Percentiles rank a stretch among this genome's conserved stretches.
Evolutionary conservation across 352 stramenopile genomes (phyloP).

Genomic region (Globisporangium cystogenes): DNA sequence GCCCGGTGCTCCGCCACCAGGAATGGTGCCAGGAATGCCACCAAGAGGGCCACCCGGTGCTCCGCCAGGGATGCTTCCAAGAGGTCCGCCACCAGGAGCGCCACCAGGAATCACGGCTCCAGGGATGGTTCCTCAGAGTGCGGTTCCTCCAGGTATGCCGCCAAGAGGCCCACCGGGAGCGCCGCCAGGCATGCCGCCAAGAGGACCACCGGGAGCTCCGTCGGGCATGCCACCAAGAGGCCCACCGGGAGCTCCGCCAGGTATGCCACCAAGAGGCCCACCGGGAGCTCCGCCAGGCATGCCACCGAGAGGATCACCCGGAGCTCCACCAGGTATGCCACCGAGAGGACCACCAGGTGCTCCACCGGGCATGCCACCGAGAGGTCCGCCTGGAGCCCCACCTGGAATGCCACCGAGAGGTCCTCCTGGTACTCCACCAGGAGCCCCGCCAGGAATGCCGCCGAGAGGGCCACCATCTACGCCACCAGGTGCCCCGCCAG

Average conservation of each 20-base stretch:
- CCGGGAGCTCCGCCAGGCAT: slow-evolving; percentile 13
- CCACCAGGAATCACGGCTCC: too few relatives aligned
- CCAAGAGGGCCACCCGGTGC: slow-evolving; percentile 3
- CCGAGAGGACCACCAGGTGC: slow-evolving; percentile 11
- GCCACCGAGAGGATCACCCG: slow-evolving; percentile 15
- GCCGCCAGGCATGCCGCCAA: slow-evolving; percentile 2
- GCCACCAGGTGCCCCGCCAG: slow-evolving; percentile 9
- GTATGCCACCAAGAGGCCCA: slow-evolving; percentile 8
- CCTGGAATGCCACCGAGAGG: not conserved
- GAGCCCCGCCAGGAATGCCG: too few relatives aligned
- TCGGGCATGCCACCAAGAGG: slow-evolving; percentile 16
- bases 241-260: slow-evolving; percentile 12
- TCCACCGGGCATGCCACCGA: slow-evolving; percentile 16
- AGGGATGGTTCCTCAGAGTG: too few relatives aligned
- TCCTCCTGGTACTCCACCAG: slow-evolving; percentile 3
- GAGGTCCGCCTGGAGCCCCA: not conserved
- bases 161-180: not conserved
- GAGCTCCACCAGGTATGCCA: slow-evolving; percentile 17
- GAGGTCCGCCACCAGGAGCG: not conserved
- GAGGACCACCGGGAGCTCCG: slow-evolving; percentile 6
- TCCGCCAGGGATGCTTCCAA: not conserved
- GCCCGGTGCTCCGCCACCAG: slow-evolving; percentile 1
- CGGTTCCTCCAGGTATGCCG: slow-evolving; percentile 6
- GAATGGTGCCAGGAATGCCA: slow-evolving; percentile 15
- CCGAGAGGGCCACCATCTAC: slow-evolving; percentile 1